Conservation (phyloP, 805 yeast genomes). For the Jamesozyma piceae region DNA sequence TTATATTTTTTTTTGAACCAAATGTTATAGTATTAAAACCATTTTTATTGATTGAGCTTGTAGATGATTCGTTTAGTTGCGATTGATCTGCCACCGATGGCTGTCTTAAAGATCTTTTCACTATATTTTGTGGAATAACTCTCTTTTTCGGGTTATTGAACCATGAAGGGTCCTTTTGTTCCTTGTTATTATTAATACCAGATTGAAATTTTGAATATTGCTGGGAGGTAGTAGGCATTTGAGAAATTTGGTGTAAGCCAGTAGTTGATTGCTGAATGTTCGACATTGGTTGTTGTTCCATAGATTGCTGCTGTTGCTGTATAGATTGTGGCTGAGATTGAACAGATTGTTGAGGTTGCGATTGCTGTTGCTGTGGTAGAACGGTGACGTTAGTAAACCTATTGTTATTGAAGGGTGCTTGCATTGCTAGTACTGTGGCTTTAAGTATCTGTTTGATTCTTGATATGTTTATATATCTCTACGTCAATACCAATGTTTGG, state of each 20-base stretch:
- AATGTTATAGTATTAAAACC: slow-evolving; percentile 34
- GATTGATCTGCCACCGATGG: slow-evolving; percentile 1
- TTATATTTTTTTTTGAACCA: slow-evolving; percentile 29
- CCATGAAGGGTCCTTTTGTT: slow-evolving; percentile 29
- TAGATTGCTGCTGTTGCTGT: not conserved
- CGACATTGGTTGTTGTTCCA: not conserved
- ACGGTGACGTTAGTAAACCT: slow-evolving; percentile 12
- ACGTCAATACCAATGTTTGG: no score
- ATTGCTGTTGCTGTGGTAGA: slow-evolving; percentile 20
- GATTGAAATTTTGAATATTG: not conserved
- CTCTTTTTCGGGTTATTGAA: slow-evolving; percentile 38
- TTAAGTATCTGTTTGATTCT: no score
- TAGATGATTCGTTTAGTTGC: not conserved
- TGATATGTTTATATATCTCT: no score
- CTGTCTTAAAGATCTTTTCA: slow-evolving; percentile 32
- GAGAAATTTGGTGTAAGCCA: not conserved
- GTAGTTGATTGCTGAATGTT: slow-evolving; percentile 1
- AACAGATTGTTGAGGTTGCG: not conserved
- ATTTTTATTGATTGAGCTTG: slow-evolving; percentile 8
- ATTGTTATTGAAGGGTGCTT: slow-evolving; percentile 6
- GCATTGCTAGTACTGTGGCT: no score
- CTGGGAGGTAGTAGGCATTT: not conserved
- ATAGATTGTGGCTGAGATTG: not conserved
- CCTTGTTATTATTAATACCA: slow-evolving; percentile 1
- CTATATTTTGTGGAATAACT: slow-evolving; percentile 38